Percentiles rank a stretch among this genome's conserved stretches.
phyloP scores from a whole-genome alignment of 495 filamentous ascomycete genomes.

The Pseudoneurospora amorphoporcata region DNA sequence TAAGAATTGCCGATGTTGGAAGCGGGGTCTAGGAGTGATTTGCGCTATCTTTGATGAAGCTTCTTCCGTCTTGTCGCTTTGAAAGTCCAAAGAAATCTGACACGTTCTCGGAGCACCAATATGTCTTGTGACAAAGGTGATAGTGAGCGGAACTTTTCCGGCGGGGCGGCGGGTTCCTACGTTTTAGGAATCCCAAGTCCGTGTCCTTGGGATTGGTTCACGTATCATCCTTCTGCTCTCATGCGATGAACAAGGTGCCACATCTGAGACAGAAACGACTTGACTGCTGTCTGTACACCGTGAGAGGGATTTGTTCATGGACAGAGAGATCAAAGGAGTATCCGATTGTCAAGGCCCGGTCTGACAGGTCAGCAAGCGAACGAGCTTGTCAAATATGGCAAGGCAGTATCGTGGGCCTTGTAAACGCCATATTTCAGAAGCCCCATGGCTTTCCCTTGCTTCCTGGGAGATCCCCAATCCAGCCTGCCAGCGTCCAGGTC shows the following conservation, averaged over 20 bases:
- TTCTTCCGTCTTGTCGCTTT: slow-evolving; percentile 16
- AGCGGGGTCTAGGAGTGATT: slow-evolving; percentile 10
- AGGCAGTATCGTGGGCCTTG: background rate
- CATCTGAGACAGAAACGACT: slow-evolving; percentile 1
- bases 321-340: background rate
- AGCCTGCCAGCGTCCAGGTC: slow-evolving; percentile 5
- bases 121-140: slow-evolving; percentile 3
- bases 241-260: slow-evolving; percentile 6
- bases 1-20: background rate
- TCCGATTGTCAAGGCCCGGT: background rate
- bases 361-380: background rate
- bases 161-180: slow-evolving; percentile 17
- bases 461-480: background rate
- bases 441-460: background rate
- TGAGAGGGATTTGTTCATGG: background rate
- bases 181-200: slow-evolving; percentile 23
- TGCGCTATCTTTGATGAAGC: slow-evolving; percentile 9
- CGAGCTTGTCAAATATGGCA: background rate
- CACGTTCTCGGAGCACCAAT: background rate
- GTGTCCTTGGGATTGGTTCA: slow-evolving; percentile 22
- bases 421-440: background rate
- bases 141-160: slow-evolving; percentile 14
- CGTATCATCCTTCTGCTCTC: slow-evolving; percentile 4
- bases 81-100: background rate
- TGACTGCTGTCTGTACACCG: background rate